Conservation (phyloP, 169 alveolate species). For the Eimeria necatrix region DNA sequence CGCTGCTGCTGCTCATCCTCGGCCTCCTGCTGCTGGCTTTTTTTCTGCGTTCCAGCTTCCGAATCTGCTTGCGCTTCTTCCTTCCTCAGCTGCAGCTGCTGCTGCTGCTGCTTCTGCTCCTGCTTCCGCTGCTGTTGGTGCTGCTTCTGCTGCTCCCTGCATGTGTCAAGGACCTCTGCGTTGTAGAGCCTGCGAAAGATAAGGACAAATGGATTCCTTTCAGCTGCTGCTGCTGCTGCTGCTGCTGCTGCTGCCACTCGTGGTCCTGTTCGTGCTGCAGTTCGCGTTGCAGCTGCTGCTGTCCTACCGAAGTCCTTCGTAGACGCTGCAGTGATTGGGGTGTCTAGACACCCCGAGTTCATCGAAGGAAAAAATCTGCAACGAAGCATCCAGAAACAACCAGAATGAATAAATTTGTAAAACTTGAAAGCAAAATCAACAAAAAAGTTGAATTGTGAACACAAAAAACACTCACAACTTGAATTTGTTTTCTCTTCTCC, state of each 20-base stretch:
- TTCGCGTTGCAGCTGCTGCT: slow-evolving; percentile 21
- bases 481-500: not conserved
- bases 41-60: not conserved
- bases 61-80: not conserved
- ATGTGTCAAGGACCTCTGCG: not conserved
- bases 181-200: not conserved
- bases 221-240: slow-evolving; percentile 34
- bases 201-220: not conserved
- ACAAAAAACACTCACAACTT: not conserved
- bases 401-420: slow-evolving; percentile 47
- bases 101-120: not conserved
- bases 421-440: not conserved
- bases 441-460: not conserved
- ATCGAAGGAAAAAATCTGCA: slow-evolving; percentile 73
- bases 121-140: not conserved
- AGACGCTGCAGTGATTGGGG: slow-evolving; percentile 80
- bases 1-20: not conserved
- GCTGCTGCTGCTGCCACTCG: not conserved
- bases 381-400: slow-evolving; percentile 43
- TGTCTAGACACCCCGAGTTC: slow-evolving; percentile 75
- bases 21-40: not conserved
- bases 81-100: not conserved
- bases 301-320: slow-evolving; percentile 49
- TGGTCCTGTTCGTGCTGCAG: not conserved
- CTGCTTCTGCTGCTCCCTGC: not conserved